Base-by-base conservation (phyloP, 73 alveolate genomes). In the Diophrys appendiculata region DNA sequence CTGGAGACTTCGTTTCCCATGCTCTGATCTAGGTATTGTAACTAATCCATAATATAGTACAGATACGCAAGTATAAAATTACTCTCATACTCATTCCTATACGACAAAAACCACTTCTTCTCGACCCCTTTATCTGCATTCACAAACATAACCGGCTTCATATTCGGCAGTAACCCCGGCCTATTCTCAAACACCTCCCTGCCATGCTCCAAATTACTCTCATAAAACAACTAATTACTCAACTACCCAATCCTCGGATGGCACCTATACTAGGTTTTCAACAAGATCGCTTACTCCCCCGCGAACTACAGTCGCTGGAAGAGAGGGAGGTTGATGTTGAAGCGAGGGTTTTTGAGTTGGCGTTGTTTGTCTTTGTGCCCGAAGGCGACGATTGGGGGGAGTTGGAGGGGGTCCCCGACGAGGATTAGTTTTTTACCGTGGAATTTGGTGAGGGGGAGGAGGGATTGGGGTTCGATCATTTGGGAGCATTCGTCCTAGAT, bases 381-480 rank as follows among this genome's bases (percentile, higher is more conserved):
- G 60, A 72, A 35, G 2, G 88, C 72, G n/a, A 86, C 76, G 31
- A 86, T 86, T 0, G 93, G 93, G 0, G 93, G 93, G 1, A 86
- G 74, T 31, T 86, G 74, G n/a, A 86, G 78, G 23, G 93, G 93
- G 60, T 86, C 93, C 18, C 93, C 93, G 2, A 86, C 93, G 8
- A 87, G 87, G 0, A 86, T 72, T 32, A 86, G 71, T 52, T 86
- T 86, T 31, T 86, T 67, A 27, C 88, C 70, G 53, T 82, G 77
- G 69, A 86, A 86, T 33, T 77, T 83, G 23, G 88, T 71, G n/a
- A 86, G 70, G 32, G 93, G 89, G 2, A 78, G 76, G 23, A 86
- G 54, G 71, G 84, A 72, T 25, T 86, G 76, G 0, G 89, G 89
- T 43, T 86, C 93, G 22, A 79, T 72, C 93, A 86, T 86, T 72